Percentiles rank a stretch among this genome's conserved stretches.
phyloP scores from a whole-genome alignment of 148 eudicot species.

The Spergularia bocconei region DNA sequence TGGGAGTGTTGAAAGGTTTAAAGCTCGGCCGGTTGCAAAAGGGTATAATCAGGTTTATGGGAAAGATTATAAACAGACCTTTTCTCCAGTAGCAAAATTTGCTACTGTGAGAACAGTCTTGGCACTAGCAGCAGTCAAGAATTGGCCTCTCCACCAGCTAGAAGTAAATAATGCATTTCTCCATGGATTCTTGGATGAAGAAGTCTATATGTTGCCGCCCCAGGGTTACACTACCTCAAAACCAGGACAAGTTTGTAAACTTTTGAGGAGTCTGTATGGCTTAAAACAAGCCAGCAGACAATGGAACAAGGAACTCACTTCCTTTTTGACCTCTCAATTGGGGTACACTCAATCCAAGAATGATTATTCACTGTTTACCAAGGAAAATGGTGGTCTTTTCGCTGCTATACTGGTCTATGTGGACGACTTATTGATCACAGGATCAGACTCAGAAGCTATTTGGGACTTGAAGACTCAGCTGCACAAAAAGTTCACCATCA shows the following conservation, averaged over 20 bases:
- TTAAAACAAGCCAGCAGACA: neutral
- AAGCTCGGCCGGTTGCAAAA: neutral
- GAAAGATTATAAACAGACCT: neutral
- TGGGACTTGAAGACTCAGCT: too few species aligned
- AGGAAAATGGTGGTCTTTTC: too few species aligned
- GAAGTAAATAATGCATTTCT: too few species aligned
- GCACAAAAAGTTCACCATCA: too few species aligned
- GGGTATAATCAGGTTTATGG: neutral
- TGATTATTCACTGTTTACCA: too few species aligned
- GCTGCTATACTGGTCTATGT: too few species aligned
- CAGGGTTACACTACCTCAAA: neutral
- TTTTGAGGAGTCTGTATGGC: neutral
- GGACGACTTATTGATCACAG: too few species aligned
- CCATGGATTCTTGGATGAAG: neutral
- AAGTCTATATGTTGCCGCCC: neutral
- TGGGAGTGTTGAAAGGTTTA: neutral
- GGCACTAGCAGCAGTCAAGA: neutral
- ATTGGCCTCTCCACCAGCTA: neutral
- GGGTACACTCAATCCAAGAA: too few species aligned
- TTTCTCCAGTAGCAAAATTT: neutral
- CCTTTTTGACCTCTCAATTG: too few species aligned
- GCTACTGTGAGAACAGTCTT: neutral
- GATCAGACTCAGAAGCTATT: too few species aligned
- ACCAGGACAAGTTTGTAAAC: neutral
- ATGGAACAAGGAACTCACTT: neutral